Percentiles rank a stretch among this genome's conserved stretches.
Evolutionary conservation across 1,284 basidiomycete species (phyloP).

Genomic region (Cryptococcus neoformans): DNA sequence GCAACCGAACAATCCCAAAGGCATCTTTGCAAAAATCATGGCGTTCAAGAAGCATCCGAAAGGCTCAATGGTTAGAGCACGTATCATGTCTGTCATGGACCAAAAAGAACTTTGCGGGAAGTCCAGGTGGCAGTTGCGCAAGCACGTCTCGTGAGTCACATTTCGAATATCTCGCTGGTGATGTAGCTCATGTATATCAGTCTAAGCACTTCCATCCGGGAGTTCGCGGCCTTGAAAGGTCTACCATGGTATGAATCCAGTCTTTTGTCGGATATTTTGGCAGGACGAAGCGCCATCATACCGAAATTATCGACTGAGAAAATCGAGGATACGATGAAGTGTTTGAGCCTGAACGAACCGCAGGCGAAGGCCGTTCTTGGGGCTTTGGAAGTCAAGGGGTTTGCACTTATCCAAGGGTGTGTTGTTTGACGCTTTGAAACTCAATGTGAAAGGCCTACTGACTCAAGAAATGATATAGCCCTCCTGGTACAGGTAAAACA

Average conservation of each 20-base stretch:
- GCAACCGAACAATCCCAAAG: conserved; percentile 50
- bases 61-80: conserved; percentile 52
- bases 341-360: conserved; percentile 82
- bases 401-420: conserved; percentile 93
- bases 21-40: conserved; percentile 70
- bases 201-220: conserved; percentile 84
- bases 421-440: conserved; percentile 29
- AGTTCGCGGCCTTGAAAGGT: conserved; percentile 82
- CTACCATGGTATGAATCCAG: conserved; percentile 71
- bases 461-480: conserved; percentile 56
- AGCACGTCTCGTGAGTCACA: conserved; percentile 69
- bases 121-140: conserved; percentile 70
- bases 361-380: conserved; percentile 87
- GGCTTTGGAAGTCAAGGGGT: conserved; percentile 70
- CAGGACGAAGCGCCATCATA: conserved; percentile 59
- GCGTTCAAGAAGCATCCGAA: conserved; percentile 58
- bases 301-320: conserved; percentile 57
- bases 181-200: conserved; percentile 51
- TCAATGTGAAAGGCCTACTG: background rate
- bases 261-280: conserved; percentile 65
- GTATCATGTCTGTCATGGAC: conserved; percentile 51
- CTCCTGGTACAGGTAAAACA: conserved; percentile 98
- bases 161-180: background rate
- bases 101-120: conserved; percentile 46
- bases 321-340: conserved; percentile 64